Evolutionary conservation across 1,284 basidiomycete species (phyloP), one percentile per base, ranked within the genome.

Genomic region (Austroboletus niveus): DNA sequence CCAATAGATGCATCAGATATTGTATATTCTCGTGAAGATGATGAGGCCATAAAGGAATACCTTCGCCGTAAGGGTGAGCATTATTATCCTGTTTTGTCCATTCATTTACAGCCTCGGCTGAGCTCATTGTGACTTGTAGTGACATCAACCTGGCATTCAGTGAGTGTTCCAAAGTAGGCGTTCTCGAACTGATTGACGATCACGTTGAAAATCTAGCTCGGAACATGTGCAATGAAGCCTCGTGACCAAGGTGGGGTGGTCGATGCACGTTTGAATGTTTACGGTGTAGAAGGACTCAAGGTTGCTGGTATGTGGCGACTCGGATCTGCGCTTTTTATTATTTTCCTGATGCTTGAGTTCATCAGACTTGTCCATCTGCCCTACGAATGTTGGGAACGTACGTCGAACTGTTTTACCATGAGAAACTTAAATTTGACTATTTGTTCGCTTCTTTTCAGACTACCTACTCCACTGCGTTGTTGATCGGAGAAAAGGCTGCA

Each of bases 21-120:
- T n/a, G 58, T 69, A 12, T 88, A 87, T 63, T 71, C 78, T 0
- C 59, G 59, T 0, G 80, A 80, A 42, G 86, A 89, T 57, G 75
- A 88, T 36, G 68, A 73, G 48, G 75, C 72, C 3, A 77, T 75
- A 56, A 79, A 81, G 41, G 58, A 69, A 6, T 82, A 70, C 57
- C 57, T 69, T 35, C 64, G 74, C 20, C 59, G 63, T 8, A 43
- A 29, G 12, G 22, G 22, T 24, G 5, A 24, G 22, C 22, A 24
- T 17, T 17, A 17, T 17, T 17, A n/a, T 11, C 5, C 22, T 24
- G 22, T 24, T 24, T 5, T 24, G 22, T 4, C 22, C 22, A 5
- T 24, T 24, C 22, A 4, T 24, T 24, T 24, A 24, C 5, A 5
- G 22, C 22, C 22, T 24, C 22, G 22, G 22, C 22, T 24, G 22